phyloP scores from a whole-genome alignment of 2,329 filamentous ascomycete species.

The Botrytis deweyae region DNA sequence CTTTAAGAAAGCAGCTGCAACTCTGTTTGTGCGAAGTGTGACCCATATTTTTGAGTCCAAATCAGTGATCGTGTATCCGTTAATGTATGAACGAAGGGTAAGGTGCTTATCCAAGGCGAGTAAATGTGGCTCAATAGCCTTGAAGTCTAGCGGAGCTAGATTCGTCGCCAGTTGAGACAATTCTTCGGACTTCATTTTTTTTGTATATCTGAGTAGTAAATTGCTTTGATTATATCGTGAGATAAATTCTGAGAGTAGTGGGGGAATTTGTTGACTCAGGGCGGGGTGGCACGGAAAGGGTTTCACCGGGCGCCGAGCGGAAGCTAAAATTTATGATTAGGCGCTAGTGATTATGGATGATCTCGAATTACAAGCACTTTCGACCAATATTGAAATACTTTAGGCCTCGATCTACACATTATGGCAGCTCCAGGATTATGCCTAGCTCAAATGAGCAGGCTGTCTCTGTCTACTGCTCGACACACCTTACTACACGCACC shows the following conservation, averaged over 20 bases:
- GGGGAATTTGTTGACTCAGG: slow-evolving; percentile 23
- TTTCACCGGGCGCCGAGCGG: slow-evolving; percentile 24
- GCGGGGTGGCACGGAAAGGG: slow-evolving; percentile 18
- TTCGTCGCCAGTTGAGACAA: slow-evolving; percentile 52
- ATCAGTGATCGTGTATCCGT: slow-evolving; percentile 74
- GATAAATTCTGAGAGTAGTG: slow-evolving; percentile 27
- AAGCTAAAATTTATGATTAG: slow-evolving; percentile 14
- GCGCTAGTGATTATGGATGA: slow-evolving; percentile 17
- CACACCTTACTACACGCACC: slow-evolving; percentile 23
- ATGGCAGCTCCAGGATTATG: slow-evolving; percentile 38
- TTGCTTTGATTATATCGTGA: slow-evolving; percentile 9
- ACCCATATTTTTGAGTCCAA: slow-evolving; percentile 82
- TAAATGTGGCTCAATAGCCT: slow-evolving; percentile 72
- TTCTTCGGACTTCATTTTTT: slow-evolving; percentile 56
- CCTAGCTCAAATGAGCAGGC: slow-evolving; percentile 40
- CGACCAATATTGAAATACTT: background rate
- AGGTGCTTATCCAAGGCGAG: slow-evolving; percentile 82
- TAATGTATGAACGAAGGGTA: slow-evolving; percentile 80
- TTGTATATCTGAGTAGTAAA: slow-evolving; percentile 1
- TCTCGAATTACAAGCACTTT: slow-evolving; percentile 10
- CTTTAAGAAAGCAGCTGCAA: slow-evolving; percentile 77
- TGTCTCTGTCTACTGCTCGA: slow-evolving; percentile 29
- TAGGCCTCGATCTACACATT: slow-evolving; percentile 21
- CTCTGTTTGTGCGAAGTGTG: slow-evolving; percentile 77
- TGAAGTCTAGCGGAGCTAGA: slow-evolving; percentile 69